A percentile compares a stretch with the other conserved stretches of the same genome.
phyloP scores from a whole-genome alignment of 495 filamentous ascomycete genomes.

The Hypoxylon cercidicola region DNA sequence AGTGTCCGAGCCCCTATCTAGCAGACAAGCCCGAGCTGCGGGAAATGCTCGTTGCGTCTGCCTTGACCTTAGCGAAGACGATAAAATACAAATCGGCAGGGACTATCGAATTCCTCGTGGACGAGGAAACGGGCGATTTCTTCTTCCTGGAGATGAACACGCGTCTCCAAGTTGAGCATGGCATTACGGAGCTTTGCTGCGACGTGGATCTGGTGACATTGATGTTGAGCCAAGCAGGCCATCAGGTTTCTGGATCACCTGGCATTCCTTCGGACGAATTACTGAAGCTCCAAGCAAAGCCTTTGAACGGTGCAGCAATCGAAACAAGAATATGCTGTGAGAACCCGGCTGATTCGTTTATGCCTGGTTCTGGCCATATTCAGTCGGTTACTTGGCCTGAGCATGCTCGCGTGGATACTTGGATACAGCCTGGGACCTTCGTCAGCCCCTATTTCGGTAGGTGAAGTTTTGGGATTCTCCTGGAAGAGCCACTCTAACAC shows the following conservation, averaged over 20 bases:
- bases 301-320: conserved; percentile 53
- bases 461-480: conserved; percentile 3
- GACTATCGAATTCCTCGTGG: conserved; percentile 72
- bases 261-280: conserved; percentile 36
- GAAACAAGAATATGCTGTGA: conserved; percentile 72
- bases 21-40: conserved; percentile 57
- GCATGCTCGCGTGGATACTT: conserved; percentile 67
- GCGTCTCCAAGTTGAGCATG: conserved; percentile 73
- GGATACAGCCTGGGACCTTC: conserved; percentile 65
- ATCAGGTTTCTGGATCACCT: conserved; percentile 17
- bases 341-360: conserved; percentile 65
- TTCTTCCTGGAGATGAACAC: conserved; percentile 79
- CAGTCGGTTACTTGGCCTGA: conserved; percentile 65
- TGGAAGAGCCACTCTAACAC: background rate
- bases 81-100: conserved; percentile 69
- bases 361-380: conserved; percentile 66
- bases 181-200: conserved; percentile 70
- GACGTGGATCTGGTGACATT: conserved; percentile 68
- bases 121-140: conserved; percentile 66
- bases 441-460: conserved; percentile 65
- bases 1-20: conserved; percentile 54
- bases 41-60: conserved; percentile 60
- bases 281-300: conserved; percentile 4
- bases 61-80: conserved; percentile 60
- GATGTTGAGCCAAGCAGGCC: conserved; percentile 47